Conservation (phyloP, 495 filamentous ascomycete species). For the Xylaria bambusicola region DNA sequence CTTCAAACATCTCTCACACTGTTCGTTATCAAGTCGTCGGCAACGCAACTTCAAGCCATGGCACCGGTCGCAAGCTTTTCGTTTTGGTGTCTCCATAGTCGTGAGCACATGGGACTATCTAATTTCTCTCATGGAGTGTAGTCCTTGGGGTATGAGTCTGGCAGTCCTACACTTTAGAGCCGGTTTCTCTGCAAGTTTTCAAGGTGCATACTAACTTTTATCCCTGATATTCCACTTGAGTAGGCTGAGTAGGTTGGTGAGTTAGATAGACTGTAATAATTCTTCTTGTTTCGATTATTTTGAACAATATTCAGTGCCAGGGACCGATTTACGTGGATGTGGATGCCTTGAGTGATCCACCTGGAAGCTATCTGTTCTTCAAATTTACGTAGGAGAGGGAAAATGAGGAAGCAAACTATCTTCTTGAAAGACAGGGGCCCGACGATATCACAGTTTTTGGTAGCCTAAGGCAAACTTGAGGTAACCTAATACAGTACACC, state of each 20-base stretch:
- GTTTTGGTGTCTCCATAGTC: constrained; percentile 1
- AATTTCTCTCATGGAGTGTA: background rate
- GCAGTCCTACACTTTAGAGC: background rate
- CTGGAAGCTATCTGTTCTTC: background rate
- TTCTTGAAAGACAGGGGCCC: background rate
- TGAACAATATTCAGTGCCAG: background rate
- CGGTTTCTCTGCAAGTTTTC: background rate
- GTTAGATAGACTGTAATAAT: no score
- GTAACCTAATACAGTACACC: background rate
- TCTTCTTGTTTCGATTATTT: background rate
- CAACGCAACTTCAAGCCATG: constrained; percentile 5
- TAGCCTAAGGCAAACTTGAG: background rate
- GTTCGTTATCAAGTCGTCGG: background rate
- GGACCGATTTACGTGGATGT: background rate
- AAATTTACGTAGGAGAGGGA: background rate
- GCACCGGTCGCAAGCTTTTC: constrained; percentile 14
- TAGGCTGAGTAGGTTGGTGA: no score
- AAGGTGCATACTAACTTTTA: background rate
- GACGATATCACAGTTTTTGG: background rate
- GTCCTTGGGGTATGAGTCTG: background rate
- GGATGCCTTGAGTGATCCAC: background rate
- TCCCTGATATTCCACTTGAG: background rate
- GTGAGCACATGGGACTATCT: background rate
- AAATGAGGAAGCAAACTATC: background rate
- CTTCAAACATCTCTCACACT: constrained; percentile 4